Evolutionary conservation across 2,329 filamentous ascomycete species (phyloP).

Genomic region (Neofusicoccum sp.): DNA sequence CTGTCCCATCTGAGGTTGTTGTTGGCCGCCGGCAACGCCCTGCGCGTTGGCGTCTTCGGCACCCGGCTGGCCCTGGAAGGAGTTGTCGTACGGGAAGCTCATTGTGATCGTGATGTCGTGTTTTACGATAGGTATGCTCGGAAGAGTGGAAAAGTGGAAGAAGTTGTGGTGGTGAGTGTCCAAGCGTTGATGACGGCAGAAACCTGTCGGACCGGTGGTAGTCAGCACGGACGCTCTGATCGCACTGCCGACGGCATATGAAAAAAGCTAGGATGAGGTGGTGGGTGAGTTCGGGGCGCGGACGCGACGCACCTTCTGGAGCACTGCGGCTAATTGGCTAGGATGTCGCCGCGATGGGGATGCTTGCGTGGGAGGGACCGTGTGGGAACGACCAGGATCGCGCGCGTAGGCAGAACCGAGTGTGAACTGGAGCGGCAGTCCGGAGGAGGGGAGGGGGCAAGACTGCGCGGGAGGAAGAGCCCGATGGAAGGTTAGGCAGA

Average conservation of each 20-base stretch:
- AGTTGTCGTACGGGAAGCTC: conserved; percentile 67
- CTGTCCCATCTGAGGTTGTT: conserved; percentile 56
- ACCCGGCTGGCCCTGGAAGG: conserved; percentile 60
- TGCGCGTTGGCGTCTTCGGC: conserved; percentile 52
- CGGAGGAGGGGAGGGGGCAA: conserved; percentile 25
- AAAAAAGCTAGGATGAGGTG: conserved; percentile 2
- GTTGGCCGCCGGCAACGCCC: conserved; percentile 45
- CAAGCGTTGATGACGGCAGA: conserved; percentile 19
- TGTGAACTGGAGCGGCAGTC: conserved; percentile 17
- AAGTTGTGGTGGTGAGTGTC: conserved; percentile 13
- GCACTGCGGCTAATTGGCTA: conserved; percentile 13
- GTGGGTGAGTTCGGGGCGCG: conserved; percentile 19
- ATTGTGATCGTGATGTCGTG: conserved; percentile 44
- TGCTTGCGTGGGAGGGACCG: conserved; percentile 1
- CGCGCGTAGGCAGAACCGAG: conserved; percentile 26
- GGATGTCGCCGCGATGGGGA: background rate
- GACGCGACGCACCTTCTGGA: conserved; percentile 20
- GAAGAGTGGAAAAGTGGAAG: conserved; percentile 16
- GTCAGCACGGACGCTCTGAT: conserved; percentile 19
- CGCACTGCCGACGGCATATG: conserved; percentile 9
- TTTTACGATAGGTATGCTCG: conserved; percentile 15
- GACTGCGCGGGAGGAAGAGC: conserved; percentile 24
- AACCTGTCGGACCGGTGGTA: conserved; percentile 12
- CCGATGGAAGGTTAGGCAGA: conserved; percentile 6
- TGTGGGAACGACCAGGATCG: conserved; percentile 17